Evolutionary conservation across 495 filamentous ascomycete genomes (phyloP).

Genomic region (Podospora didyma): DNA sequence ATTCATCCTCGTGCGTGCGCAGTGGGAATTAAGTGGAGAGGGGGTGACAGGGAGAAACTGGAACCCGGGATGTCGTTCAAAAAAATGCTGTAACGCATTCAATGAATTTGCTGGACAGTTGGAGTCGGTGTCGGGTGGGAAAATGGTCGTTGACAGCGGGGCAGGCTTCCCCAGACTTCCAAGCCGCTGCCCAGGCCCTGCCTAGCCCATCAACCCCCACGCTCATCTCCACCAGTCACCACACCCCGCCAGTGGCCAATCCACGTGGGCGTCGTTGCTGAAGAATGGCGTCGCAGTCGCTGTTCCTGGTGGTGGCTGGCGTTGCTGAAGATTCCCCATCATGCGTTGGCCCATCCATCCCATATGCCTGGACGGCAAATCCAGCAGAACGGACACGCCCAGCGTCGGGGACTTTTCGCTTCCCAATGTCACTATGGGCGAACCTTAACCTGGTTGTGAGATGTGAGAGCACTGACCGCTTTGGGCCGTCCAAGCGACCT

Average conservation of each 20-base stretch:
- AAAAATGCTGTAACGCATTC: constrained; percentile 8
- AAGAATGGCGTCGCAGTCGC: neutral
- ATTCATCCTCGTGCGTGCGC: constrained; percentile 2
- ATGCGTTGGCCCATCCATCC: too few relatives aligned
- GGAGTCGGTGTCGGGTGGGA: neutral
- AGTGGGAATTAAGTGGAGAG: neutral
- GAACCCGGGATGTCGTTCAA: constrained; percentile 2
- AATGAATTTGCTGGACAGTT: neutral
- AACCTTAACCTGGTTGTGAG: too few relatives aligned
- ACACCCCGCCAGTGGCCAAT: neutral
- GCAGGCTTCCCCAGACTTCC: constrained; percentile 18
- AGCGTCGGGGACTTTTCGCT: too few relatives aligned
- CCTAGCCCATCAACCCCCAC: constrained; percentile 12
- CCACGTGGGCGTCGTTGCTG: neutral
- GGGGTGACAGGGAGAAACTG: neutral
- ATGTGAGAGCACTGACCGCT: too few relatives aligned
- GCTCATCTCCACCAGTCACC: constrained; percentile 24
- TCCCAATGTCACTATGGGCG: too few relatives aligned
- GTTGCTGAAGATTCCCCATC: neutral
- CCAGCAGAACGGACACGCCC: too few relatives aligned
- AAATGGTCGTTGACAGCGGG: constrained; percentile 12
- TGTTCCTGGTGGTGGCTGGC: neutral
- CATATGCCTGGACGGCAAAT: too few relatives aligned
- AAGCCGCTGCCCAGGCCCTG: neutral
- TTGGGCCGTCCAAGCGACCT: too few relatives aligned